Evolutionary conservation across 1,284 basidiomycete species (phyloP).

Genomic region (Pseudomicrostroma phylloplanum): DNA sequence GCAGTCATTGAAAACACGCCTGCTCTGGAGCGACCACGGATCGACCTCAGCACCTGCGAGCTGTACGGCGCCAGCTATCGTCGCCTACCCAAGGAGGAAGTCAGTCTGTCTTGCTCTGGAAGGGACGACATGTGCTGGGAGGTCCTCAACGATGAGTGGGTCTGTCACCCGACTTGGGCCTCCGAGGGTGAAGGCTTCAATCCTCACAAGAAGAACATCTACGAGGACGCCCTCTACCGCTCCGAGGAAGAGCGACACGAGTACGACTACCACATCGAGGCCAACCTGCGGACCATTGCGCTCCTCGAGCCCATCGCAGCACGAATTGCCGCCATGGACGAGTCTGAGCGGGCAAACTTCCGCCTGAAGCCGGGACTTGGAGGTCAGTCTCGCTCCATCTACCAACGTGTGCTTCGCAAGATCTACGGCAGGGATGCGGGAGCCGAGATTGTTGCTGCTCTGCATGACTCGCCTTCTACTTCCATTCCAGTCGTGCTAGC

Average conservation of each 20-base stretch:
- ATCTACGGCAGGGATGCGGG: conserved; percentile 83
- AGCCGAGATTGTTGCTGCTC: conserved; percentile 75
- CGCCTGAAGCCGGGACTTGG: conserved; percentile 83
- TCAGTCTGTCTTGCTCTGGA: conserved; percentile 82
- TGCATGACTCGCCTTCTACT: conserved; percentile 85
- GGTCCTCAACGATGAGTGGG: conserved; percentile 65
- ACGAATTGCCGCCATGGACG: conserved; percentile 81
- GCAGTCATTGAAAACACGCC: conserved; percentile 53
- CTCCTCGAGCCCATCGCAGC: conserved; percentile 81
- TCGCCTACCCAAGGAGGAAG: conserved; percentile 76
- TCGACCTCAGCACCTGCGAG: conserved; percentile 49
- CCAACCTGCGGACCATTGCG: conserved; percentile 81
- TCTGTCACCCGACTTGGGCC: conserved; percentile 95
- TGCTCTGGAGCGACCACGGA: conserved; percentile 44
- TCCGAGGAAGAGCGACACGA: conserved; percentile 98
- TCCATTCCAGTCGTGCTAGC: conserved; percentile 86
- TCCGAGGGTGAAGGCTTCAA: conserved; percentile 90
- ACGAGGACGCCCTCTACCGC: conserved; percentile 91
- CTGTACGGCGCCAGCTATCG: conserved; percentile 82
- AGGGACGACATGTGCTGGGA: conserved; percentile 92
- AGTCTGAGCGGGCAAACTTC: conserved; percentile 77
- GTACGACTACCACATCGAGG: conserved; percentile 94
- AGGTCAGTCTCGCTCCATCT: conserved; percentile 77
- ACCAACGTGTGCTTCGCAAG: conserved; percentile 89
- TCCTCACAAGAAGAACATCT: conserved; percentile 92